phyloP scores from a whole-genome alignment of 441 rosid genomes.

The Arabidopsis lyrata region DNA sequence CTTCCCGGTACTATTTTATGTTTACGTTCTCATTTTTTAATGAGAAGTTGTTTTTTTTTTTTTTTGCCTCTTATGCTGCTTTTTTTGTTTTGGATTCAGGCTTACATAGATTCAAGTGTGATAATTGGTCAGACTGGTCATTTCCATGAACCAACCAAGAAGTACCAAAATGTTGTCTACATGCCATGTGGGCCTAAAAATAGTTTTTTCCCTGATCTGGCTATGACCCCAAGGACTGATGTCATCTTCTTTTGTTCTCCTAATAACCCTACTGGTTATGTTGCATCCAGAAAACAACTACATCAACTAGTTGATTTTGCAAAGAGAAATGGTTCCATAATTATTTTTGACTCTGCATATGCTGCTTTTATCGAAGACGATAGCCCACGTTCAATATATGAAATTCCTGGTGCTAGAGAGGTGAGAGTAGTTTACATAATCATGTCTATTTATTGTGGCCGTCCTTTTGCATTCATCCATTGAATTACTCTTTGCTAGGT shows the following conservation, averaged over 20 bases:
- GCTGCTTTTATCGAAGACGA: slow-evolving; percentile 62
- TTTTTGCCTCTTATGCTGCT: background rate
- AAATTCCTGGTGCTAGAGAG: slow-evolving; percentile 78
- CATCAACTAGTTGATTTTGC: slow-evolving; percentile 68
- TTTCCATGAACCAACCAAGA: slow-evolving; percentile 56
- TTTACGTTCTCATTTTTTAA: background rate
- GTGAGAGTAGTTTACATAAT: slow-evolving; percentile 42
- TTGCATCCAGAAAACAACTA: slow-evolving; percentile 59
- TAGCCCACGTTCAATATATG: slow-evolving; percentile 71
- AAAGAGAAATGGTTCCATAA: slow-evolving; percentile 65
- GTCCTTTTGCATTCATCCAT: background rate
- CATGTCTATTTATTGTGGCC: background rate
- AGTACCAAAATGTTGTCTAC: slow-evolving; percentile 61
- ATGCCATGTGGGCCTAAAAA: slow-evolving; percentile 61
- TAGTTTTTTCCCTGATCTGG: slow-evolving; percentile 66
- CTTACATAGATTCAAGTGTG: slow-evolving; percentile 71
- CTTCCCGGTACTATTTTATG: slow-evolving; percentile 61
- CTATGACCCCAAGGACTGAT: slow-evolving; percentile 58
- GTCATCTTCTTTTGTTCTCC: slow-evolving; percentile 84
- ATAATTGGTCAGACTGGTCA: slow-evolving; percentile 73
- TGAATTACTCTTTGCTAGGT: slow-evolving; percentile 47
- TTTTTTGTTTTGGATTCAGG: slow-evolving; percentile 49
- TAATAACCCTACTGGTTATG: slow-evolving; percentile 80
- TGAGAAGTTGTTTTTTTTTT: background rate
- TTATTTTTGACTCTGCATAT: slow-evolving; percentile 70